Conservation (phyloP, 331 rosid species). For the Rosa hybrid region DNA sequence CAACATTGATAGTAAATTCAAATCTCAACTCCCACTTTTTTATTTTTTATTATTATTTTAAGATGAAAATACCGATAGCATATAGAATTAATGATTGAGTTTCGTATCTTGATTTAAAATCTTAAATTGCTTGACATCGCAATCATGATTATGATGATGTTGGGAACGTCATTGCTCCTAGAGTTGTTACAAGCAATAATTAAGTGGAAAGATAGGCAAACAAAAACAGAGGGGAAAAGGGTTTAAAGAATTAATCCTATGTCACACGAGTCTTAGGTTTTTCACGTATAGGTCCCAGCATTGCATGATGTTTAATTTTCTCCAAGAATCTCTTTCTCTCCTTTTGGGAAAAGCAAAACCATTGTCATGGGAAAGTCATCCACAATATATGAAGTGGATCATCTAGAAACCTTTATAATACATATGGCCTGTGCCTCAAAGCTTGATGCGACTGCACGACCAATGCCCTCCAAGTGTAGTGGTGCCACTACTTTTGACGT, state of each 20-base stretch:
- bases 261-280: constrained; percentile 4
- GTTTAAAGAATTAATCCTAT: background rate
- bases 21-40: too few relatives aligned
- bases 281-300: background rate
- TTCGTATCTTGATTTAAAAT: background rate
- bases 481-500: constrained; percentile 18
- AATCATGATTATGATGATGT: background rate
- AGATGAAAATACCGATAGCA: too few relatives aligned
- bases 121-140: background rate
- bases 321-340: background rate
- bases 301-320: background rate
- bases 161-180: background rate
- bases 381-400: background rate
- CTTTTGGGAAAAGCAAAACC: background rate
- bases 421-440: background rate
- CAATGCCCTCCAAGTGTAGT: background rate
- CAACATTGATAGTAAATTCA: too few relatives aligned
- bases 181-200: background rate
- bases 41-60: too few relatives aligned
- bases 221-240: background rate
- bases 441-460: constrained; percentile 13
- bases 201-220: background rate
- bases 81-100: background rate
- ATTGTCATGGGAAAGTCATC: background rate
- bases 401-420: constrained; percentile 23